Percentiles rank a stretch among this genome's conserved stretches.
These are phyloP conservation scores for Phytopythium oedochilum DNA, from an alignment of 352 stramenopile genomes.

Conservation along the genomic window DNA sequence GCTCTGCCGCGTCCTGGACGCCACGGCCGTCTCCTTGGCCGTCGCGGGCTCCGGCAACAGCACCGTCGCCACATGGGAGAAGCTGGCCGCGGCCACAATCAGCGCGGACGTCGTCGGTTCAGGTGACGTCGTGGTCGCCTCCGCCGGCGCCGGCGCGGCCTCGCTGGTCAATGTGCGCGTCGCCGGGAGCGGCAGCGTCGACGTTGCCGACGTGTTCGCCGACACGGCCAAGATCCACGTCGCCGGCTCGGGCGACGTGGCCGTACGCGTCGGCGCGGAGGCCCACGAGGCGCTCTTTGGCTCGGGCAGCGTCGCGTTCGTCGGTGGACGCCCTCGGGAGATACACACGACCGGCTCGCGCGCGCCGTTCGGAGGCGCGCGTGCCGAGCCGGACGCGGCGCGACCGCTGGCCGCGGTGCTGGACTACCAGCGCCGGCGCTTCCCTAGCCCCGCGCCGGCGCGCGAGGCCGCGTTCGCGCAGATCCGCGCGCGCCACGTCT, in stretches of 20 bases:
- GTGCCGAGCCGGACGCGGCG: background rate
- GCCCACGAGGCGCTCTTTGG: conserved; percentile 1
- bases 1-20: background rate
- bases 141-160: background rate
- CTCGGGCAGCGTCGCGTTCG: background rate
- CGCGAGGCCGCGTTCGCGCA: conserved; percentile 3
- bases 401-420: background rate
- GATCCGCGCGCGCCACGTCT: background rate
- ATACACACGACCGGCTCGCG: background rate
- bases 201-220: conserved; percentile 1
- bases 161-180: background rate
- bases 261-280: background rate
- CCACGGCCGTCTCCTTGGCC: background rate
- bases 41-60: background rate
- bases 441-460: background rate
- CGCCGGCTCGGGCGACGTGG: conserved; percentile 2
- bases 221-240: background rate
- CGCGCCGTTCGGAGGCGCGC: background rate
- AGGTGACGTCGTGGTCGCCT: background rate
- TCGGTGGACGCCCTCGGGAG: background rate
- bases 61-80: background rate
- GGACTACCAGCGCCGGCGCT: background rate
- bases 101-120: background rate
- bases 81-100: background rate
- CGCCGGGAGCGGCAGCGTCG: background rate